Base-by-base conservation (phyloP, 2,329 filamentous ascomycete species). In the Microcyclosporella mali region DNA sequence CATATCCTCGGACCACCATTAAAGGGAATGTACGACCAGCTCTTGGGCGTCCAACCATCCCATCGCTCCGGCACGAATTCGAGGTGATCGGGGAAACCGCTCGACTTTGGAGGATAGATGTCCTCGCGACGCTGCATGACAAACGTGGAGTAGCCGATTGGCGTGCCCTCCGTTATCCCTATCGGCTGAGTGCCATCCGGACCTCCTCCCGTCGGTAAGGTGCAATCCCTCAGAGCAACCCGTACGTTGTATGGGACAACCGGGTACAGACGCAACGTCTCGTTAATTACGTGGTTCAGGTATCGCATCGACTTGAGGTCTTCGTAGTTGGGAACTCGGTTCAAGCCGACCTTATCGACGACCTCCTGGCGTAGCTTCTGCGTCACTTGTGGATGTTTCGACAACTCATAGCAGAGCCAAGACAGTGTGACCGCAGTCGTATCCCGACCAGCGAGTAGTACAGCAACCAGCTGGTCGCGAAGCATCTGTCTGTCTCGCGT, bases 231-330 rank as follows among this genome's bases (percentile, higher is more conserved):
- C 2, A 73, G 61, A 0, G 71, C 64, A 7, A 70, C 55, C 34
- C 71, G 69, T 16, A 72, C 64, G 51, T 74, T 74, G 62, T 67
- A 73, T 1, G 71, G 71, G 2, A 74, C 70, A 3, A 70, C 65
- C 2, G 71, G 71, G 48, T 72, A 73, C 14, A 74, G 57, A 8
- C 71, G 66, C 4, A 74, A 58, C n/a, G 56, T 62, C 51, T 69
- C 66, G 51, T 68, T 68, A 38, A 69, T 48, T n/a, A 56, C 62
- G 49, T 68, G 63, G 36, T 65, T 55, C 12, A 92, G 77, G 62
- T 90, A 95, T 56, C 84, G 83, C 88, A 95, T 94, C 52, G 75
- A 75, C 71, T 94, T 95, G 46, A 95, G 73, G 59, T 95, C 78
- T 10, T 79, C 75, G 63, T 94, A 95, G 0, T 83, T 88, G 8